Evolutionary conservation across 1,284 basidiomycete genomes (phyloP), one percentile per base, ranked within the genome.

Genomic region (Austroboletus novae-zelandiae): DNA sequence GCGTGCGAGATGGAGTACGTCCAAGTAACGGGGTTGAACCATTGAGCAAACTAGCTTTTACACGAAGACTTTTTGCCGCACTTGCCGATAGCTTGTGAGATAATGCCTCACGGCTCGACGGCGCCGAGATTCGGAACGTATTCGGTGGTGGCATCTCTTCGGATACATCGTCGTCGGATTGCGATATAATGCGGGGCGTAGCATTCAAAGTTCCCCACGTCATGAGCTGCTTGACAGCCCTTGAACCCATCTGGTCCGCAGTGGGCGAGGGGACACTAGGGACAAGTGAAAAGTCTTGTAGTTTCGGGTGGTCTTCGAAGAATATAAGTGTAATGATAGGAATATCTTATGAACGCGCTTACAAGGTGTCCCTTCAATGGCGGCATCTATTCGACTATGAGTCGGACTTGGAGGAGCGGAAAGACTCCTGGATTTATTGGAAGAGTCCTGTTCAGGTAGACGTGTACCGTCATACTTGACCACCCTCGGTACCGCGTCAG

Each of bases 121-220:
- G 83, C 34, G 79, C 81, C 5, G 82, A 77, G 47, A 94, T 76
- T 45, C 79, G 84, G 69, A 93, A 94, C 0, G 84, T 81, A 31
- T 83, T 84, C 6, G 78, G 74, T 23, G 74, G 70, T 17, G 75
- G 74, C 44, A 75, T 57, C 53, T 62, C 62, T 32, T 72, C 78
- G 9, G 71, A 67, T 14, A 74, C 70, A 47, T 84, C 80, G 47
- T 84, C 80, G 47, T 85, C 85, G 1, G 78, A 72, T 49, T 80
- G 78, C 25, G 87, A 87, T 32, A 95, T 78, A 10, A 94, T 78
- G 42, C 92, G 83, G 9, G 91, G 94, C 11, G 94, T 96, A 13
- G 89, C 85, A 53, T 86, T 83, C 13, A 96, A 76, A 18, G 90
- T 92, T 7, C 94, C 94, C 91, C 90, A 93, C 9, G 94, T 97